A percentile compares a stretch with the other conserved stretches of the same genome.
Conservation (phyloP, 2,329 filamentous ascomycete species). For the Proliferodiscus dingleyae region DNA sequence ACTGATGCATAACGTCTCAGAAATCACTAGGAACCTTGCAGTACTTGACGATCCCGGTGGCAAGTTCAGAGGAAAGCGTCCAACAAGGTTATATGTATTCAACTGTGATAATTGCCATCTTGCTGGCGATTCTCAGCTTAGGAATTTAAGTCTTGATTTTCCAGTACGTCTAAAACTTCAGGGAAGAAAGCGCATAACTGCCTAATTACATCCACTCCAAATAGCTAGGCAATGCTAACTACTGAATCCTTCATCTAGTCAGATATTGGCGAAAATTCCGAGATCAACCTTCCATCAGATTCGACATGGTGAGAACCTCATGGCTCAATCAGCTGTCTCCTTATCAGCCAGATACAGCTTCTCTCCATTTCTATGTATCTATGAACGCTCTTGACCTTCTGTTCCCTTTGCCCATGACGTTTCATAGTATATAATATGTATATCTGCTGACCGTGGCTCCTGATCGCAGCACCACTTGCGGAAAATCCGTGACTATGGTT, state of each 20-base stretch:
- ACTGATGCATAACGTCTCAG: slow-evolving; percentile 33
- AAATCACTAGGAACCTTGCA: slow-evolving; percentile 33
- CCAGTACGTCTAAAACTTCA: slow-evolving; percentile 30
- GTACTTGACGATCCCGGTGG: slow-evolving; percentile 34
- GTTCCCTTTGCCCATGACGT: no score
- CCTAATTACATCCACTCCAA: no score
- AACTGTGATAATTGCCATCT: slow-evolving; percentile 36
- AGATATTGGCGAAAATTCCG: slow-evolving; percentile 15
- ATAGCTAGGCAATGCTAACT: no score
- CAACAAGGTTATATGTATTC: slow-evolving; percentile 32
- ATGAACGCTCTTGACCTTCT: no score
- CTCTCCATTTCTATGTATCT: no score
- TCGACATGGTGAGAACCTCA: slow-evolving; percentile 23
- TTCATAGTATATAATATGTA: no score
- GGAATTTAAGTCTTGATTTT: slow-evolving; percentile 26
- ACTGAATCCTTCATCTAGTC: slow-evolving; percentile 7
- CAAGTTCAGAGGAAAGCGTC: slow-evolving; percentile 27
- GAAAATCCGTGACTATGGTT: slow-evolving; percentile 32
- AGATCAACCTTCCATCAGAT: slow-evolving; percentile 24
- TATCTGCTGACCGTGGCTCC: no score
- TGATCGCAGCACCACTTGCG: slow-evolving; percentile 30
- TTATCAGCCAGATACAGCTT: no score
- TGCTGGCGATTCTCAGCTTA: slow-evolving; percentile 34
- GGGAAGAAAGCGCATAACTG: no score
- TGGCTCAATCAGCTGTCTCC: no score